phyloP scores from a whole-genome alignment of 2,329 filamentous ascomycete genomes.

The Cytospora mali region DNA sequence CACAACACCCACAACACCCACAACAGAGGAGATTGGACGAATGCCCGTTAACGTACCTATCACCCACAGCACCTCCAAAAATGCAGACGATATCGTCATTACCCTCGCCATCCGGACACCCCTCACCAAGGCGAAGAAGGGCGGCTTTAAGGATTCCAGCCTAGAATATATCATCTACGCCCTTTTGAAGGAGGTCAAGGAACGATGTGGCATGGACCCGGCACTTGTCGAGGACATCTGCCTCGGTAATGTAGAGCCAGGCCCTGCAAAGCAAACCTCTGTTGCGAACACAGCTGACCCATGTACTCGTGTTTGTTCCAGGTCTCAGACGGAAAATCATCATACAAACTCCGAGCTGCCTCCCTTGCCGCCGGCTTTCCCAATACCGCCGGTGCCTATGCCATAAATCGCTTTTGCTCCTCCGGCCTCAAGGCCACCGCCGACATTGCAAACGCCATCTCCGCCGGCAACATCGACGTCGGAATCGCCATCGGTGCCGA shows the following conservation, averaged over 20 bases:
- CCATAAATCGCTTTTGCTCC: slow-evolving; percentile 95
- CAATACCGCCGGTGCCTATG: slow-evolving; percentile 79
- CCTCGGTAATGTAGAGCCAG: slow-evolving; percentile 74
- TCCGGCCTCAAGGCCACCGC: slow-evolving; percentile 94
- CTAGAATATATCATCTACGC: slow-evolving; percentile 87
- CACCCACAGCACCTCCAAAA: slow-evolving; percentile 75
- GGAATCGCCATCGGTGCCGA: slow-evolving; percentile 89
- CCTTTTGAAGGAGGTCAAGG: slow-evolving; percentile 74
- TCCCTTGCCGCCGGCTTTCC: slow-evolving; percentile 91
- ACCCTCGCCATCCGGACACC: slow-evolving; percentile 90
- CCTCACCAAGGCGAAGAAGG: slow-evolving; percentile 84
- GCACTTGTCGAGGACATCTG: slow-evolving; percentile 85
- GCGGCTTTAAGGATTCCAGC: slow-evolving; percentile 90
- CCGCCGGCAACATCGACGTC: slow-evolving; percentile 77
- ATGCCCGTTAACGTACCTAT: slow-evolving; percentile 31
- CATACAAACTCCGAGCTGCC: slow-evolving; percentile 89
- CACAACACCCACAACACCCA: no score
- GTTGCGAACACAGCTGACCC: not conserved
- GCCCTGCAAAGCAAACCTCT: not conserved
- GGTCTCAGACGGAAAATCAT: slow-evolving; percentile 82
- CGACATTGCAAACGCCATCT: slow-evolving; percentile 89
- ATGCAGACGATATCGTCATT: slow-evolving; percentile 95
- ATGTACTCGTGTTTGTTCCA: slow-evolving; percentile 36
- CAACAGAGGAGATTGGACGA: not conserved
- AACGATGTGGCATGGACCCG: slow-evolving; percentile 77